A percentile compares a stretch with the other conserved stretches of the same genome.
Evolutionary conservation across 352 stramenopile species (phyloP).

Genomic region (Plasmopara halstedii): DNA sequence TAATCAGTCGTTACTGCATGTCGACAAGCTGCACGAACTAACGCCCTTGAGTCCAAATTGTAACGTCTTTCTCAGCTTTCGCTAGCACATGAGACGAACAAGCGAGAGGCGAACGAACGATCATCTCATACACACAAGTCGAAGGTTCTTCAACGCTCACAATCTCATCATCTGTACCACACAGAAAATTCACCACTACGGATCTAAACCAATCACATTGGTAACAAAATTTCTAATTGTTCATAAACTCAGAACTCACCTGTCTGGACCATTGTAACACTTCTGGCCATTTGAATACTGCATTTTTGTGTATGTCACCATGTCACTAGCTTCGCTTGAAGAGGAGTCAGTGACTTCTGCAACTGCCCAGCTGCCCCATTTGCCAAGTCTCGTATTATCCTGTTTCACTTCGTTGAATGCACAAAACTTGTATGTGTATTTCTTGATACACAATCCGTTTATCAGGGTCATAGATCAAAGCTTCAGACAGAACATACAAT

Average conservation of each 20-base stretch:
- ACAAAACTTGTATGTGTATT: slow-evolving; percentile 88
- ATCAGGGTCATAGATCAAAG: neutral
- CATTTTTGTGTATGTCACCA: slow-evolving; percentile 45
- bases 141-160: slow-evolving; percentile 88
- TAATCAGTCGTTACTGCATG: too few relatives aligned
- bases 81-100: slow-evolving; percentile 46
- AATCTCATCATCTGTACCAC: slow-evolving; percentile 73
- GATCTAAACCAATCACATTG: slow-evolving; percentile 18
- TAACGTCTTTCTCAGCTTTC: slow-evolving; percentile 34
- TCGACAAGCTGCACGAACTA: slow-evolving; percentile 1
- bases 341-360: neutral
- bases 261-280: slow-evolving; percentile 89
- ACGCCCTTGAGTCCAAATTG: slow-evolving; percentile 32
- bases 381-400: slow-evolving; percentile 68
- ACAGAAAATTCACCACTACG: slow-evolving; percentile 70
- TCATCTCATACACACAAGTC: slow-evolving; percentile 90
- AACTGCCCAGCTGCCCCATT: slow-evolving; percentile 52
- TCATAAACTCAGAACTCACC: slow-evolving; percentile 18
- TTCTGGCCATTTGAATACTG: slow-evolving; percentile 72
- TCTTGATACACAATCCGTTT: slow-evolving; percentile 19
- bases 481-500: neutral
- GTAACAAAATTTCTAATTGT: neutral
- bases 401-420: slow-evolving; percentile 77
- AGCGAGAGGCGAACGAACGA: slow-evolving; percentile 51
- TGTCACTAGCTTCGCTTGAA: slow-evolving; percentile 1